A percentile compares a stretch with the other conserved stretches of the same genome.
These are phyloP conservation scores for Coemansia sp. DNA, from an alignment of 192 early-diverging fungal genomes.

Conservation along the genomic window DNA sequence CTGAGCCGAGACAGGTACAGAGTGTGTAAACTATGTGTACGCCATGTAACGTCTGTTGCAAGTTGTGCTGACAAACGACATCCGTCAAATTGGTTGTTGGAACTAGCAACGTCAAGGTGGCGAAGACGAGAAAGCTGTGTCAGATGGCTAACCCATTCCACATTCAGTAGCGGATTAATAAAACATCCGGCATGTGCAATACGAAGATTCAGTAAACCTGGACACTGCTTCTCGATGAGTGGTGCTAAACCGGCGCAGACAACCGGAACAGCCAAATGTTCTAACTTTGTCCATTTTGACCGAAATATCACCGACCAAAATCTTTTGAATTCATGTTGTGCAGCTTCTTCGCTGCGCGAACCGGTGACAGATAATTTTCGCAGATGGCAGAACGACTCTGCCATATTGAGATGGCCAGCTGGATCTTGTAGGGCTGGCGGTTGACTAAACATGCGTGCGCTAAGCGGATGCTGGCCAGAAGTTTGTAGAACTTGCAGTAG, in stretches of 20 bases:
- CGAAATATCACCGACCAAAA: conserved; percentile 31
- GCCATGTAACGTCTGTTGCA: conserved; percentile 24
- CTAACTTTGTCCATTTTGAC: conserved; percentile 15
- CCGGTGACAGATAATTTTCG: conserved; percentile 24
- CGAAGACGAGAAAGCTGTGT: conserved; percentile 16
- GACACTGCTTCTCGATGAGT: conserved; percentile 27
- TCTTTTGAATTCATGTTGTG: conserved; percentile 21
- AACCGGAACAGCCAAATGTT: conserved; percentile 30
- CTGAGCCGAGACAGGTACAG: conserved; percentile 39
- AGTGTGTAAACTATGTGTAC: conserved; percentile 21
- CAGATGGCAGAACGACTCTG: conserved; percentile 4
- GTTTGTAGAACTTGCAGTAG: conserved; percentile 16
- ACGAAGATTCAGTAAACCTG: conserved; percentile 14
- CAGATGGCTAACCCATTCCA: conserved; percentile 31
- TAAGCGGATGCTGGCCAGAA: conserved; percentile 40
- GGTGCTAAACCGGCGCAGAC: conserved; percentile 21
- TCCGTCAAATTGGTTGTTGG: conserved; percentile 50
- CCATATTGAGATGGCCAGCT: background rate
- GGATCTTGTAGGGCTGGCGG: background rate
- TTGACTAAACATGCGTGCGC: conserved; percentile 28
- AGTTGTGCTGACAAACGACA: conserved; percentile 29
- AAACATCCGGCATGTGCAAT: conserved; percentile 31
- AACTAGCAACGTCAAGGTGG: conserved; percentile 45
- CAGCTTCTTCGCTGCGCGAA: conserved; percentile 39
- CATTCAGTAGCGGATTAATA: conserved; percentile 28